Conservation (phyloP, 2,329 filamentous ascomycete genomes). For the Cladophialophora carrionii region DNA sequence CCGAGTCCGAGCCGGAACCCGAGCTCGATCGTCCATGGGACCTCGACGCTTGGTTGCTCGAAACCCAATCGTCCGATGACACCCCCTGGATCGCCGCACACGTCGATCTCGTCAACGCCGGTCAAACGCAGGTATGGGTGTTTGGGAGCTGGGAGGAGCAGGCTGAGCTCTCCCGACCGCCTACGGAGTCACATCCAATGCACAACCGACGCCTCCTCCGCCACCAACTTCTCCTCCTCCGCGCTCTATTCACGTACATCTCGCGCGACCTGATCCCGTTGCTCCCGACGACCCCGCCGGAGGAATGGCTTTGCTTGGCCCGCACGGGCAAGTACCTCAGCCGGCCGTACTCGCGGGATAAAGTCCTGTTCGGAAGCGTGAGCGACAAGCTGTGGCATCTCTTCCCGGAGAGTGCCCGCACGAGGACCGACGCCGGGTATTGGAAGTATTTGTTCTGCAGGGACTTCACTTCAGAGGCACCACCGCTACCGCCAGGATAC, state of each 20-base stretch:
- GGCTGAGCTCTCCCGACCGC: background rate
- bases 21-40: background rate
- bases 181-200: background rate
- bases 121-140: slow-evolving; percentile 48
- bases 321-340: slow-evolving; percentile 35
- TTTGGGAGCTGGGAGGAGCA: slow-evolving; percentile 47
- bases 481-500: slow-evolving; percentile 35
- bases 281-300: slow-evolving; percentile 24
- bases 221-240: too few relatives aligned
- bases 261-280: slow-evolving; percentile 21
- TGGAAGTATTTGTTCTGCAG: slow-evolving; percentile 45
- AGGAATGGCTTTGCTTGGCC: slow-evolving; percentile 31
- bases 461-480: background rate
- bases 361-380: slow-evolving; percentile 46
- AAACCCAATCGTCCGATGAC: background rate
- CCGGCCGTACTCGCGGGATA: slow-evolving; percentile 33
- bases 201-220: too few relatives aligned
- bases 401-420: slow-evolving; percentile 35
- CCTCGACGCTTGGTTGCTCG: background rate
- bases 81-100: slow-evolving; percentile 46
- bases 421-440: slow-evolving; percentile 42
- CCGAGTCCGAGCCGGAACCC: background rate
- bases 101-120: slow-evolving; percentile 46
- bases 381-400: slow-evolving; percentile 43
- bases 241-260: slow-evolving; percentile 30